phyloP scores from a whole-genome alignment of 352 stramenopile genomes.

The Pythium oligandrum region DNA sequence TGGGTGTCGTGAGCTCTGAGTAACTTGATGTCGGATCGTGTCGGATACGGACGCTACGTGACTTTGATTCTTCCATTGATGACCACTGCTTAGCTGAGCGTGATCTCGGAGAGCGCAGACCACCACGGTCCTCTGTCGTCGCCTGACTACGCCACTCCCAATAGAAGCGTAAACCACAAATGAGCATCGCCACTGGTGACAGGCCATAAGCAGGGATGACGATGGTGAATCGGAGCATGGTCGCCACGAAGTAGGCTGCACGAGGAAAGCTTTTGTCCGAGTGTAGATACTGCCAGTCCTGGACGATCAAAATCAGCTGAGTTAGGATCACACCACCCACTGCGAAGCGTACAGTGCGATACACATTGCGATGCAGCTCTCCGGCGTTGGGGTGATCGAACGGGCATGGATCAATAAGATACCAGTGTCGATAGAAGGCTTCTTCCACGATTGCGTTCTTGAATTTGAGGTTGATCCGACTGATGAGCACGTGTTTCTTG shows the following conservation, averaged over 20 bases:
- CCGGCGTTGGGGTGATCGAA: slow-evolving; percentile 40
- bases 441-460: slow-evolving; percentile 30
- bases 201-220: slow-evolving; percentile 29
- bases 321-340: slow-evolving; percentile 29
- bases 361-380: slow-evolving; percentile 30
- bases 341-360: slow-evolving; percentile 30
- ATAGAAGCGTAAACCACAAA: slow-evolving; percentile 26
- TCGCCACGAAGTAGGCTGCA: slow-evolving; percentile 15
- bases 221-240: slow-evolving; percentile 26
- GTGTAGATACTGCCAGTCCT: slow-evolving; percentile 40
- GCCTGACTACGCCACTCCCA: slow-evolving; percentile 23
- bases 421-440: slow-evolving; percentile 40
- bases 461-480: slow-evolving; percentile 30
- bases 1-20: slow-evolving; percentile 3
- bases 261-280: slow-evolving; percentile 11
- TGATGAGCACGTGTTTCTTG: slow-evolving; percentile 32
- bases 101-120: slow-evolving; percentile 12
- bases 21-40: slow-evolving; percentile 5
- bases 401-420: slow-evolving; percentile 34
- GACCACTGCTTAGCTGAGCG: neutral
- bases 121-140: slow-evolving; percentile 13
- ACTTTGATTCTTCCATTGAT: slow-evolving; percentile 1
- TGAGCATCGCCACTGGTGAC: slow-evolving; percentile 18
- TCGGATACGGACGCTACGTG: neutral
- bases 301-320: slow-evolving; percentile 32